Percentiles rank a stretch among this genome's conserved stretches.
Conservation (phyloP, 768 basidiomycete species). For the Panellus pusillus region DNA sequence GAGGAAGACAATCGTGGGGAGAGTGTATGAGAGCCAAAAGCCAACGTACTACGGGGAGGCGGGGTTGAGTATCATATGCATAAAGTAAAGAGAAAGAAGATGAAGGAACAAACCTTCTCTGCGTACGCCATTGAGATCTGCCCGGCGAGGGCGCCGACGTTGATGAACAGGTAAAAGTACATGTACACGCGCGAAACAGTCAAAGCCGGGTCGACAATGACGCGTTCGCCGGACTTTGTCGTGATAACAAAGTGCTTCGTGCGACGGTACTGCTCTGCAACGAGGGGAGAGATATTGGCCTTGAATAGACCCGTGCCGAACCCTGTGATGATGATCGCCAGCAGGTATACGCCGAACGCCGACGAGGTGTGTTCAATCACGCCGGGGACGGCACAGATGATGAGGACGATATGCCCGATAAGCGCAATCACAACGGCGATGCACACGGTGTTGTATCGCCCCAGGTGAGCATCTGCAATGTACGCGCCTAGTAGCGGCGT, state of each 20-base stretch:
- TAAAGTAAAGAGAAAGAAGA: too few relatives aligned
- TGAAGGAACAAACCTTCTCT: slow-evolving; percentile 46
- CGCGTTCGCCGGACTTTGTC: slow-evolving; percentile 59
- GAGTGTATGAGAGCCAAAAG: slow-evolving; percentile 64
- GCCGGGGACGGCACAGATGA: slow-evolving; percentile 62
- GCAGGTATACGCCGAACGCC: slow-evolving; percentile 53
- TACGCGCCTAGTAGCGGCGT: slow-evolving; percentile 71
- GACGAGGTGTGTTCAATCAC: slow-evolving; percentile 48
- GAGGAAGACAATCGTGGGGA: slow-evolving; percentile 64
- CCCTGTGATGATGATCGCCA: slow-evolving; percentile 64
- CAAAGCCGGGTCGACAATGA: slow-evolving; percentile 70
- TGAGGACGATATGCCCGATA: slow-evolving; percentile 65
- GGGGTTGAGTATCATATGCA: too few relatives aligned
- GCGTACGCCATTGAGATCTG: slow-evolving; percentile 43
- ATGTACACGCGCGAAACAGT: slow-evolving; percentile 75
- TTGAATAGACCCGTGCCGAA: slow-evolving; percentile 70
- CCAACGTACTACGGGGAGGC: slow-evolving; percentile 50
- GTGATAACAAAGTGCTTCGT: slow-evolving; percentile 52
- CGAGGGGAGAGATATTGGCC: slow-evolving; percentile 72
- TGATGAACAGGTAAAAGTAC: slow-evolving; percentile 57
- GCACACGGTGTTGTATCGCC: slow-evolving; percentile 73
- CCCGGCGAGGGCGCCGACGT: slow-evolving; percentile 52
- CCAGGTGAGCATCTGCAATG: slow-evolving; percentile 70
- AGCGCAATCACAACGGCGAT: slow-evolving; percentile 59
- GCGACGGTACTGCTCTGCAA: slow-evolving; percentile 73